These are phyloP conservation scores for Sabuloglossum arenarium DNA, from an alignment of 495 filamentous ascomycete genomes.

Conservation along the genomic window DNA sequence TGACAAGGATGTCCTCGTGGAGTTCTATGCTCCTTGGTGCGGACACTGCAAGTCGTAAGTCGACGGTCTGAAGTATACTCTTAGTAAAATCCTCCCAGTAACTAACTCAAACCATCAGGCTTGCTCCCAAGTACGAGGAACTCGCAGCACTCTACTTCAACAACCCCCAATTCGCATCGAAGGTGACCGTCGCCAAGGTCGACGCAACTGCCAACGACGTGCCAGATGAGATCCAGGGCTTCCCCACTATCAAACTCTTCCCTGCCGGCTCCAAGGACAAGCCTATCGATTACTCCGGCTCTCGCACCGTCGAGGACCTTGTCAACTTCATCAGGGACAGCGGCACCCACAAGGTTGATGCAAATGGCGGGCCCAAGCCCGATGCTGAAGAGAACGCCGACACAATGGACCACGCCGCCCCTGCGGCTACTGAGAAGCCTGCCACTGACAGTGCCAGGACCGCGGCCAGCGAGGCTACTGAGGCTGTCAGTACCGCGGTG, in stretches of 20 bases:
- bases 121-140: constrained; percentile 58
- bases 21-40: constrained; percentile 99
- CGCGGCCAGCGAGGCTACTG: constrained; percentile 4
- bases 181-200: constrained; percentile 92
- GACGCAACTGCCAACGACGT: constrained; percentile 95
- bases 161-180: constrained; percentile 44
- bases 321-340: constrained; percentile 88
- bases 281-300: constrained; percentile 71
- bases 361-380: constrained; percentile 25
- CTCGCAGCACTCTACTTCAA: constrained; percentile 63
- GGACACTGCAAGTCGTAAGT: constrained; percentile 89
- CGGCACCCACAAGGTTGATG: constrained; percentile 67
- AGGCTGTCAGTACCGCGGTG: constrained; percentile 2
- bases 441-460: neutral
- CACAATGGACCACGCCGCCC: constrained; percentile 22
- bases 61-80: neutral
- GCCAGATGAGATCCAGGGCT: constrained; percentile 88
- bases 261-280: constrained; percentile 70
- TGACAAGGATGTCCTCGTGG: constrained; percentile 88
- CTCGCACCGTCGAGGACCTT: constrained; percentile 83
- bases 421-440: constrained; percentile 23
- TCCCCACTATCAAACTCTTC: constrained; percentile 99
- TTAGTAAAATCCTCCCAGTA: neutral
- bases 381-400: constrained; percentile 24
- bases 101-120: constrained; percentile 15